Base-by-base conservation (phyloP, 2,329 filamentous ascomycete species). In the Taxawa tesnikishii region DNA sequence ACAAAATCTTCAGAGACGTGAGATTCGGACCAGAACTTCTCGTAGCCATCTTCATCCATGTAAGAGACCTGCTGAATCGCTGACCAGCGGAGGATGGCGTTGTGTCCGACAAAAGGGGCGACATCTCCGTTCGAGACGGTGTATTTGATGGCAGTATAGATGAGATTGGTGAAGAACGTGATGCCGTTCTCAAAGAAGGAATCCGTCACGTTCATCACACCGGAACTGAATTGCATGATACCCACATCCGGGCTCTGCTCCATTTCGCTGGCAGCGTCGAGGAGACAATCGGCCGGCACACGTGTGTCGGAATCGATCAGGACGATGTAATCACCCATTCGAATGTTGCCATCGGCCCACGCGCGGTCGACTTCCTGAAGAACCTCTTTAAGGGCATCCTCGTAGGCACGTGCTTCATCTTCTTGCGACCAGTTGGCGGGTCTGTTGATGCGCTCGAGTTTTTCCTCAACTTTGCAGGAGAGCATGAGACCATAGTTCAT, bases 1-100 rank as follows among this genome's bases (percentile, higher is more conserved):
- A n/a, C n/a, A 33, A 84, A 84, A 45, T 85, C 80, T 39, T 85
- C 80, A 0, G 79, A 83, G 0, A 85, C 80, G 44, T 79, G 77
- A 4, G 65, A 67, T 49, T 84, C 80, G 6, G 78, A 82, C 79
- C 80, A 84, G 56, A 73, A 83, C 43, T 76, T 74, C 10, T 74
- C 68, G 41, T 73, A 66, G 8, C 67, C 69, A 32, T 74, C 72
- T 33, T 73, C 62, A 21, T 70, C 68, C 30, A 59, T 54, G 45
- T 67, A 72, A 3, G 64, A 63, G 27, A 76, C 65, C 29, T 70
- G 60, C 42, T 77, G 73, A 17, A 77, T 58, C 6, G 73, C 73
- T 29, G 63, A 61, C 80, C 80, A 84, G 14, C 80, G 68, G 10
- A 84, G 60, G 38, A 84, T 72, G 2, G 80, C 79, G 46, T 84